phyloP scores from a whole-genome alignment of 495 filamentous ascomycete genomes.

The Xylaria intraflava region DNA sequence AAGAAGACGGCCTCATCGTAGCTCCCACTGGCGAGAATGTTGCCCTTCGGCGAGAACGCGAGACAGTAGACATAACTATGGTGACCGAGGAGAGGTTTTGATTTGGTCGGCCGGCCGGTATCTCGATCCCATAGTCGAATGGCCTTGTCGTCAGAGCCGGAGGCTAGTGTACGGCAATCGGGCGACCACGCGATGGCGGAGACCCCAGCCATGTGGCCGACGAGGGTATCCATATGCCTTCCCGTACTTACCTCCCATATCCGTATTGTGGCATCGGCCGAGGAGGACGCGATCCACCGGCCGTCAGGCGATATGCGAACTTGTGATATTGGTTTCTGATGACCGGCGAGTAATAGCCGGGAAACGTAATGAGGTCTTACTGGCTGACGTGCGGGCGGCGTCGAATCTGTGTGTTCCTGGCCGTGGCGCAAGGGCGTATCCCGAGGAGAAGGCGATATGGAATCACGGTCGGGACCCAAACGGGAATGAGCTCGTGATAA shows the following conservation, averaged over 20 bases:
- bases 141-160: constrained; percentile 91
- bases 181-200: constrained; percentile 88
- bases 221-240: constrained; percentile 73
- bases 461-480: constrained; percentile 20
- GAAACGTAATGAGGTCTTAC: constrained; percentile 32
- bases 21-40: constrained; percentile 87
- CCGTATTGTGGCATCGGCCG: constrained; percentile 81
- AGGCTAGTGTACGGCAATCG: constrained; percentile 76
- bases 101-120: constrained; percentile 59
- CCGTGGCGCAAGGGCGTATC: constrained; percentile 6
- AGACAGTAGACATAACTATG: constrained; percentile 94
- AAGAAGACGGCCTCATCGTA: constrained; percentile 96
- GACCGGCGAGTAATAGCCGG: constrained; percentile 53
- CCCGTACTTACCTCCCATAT: constrained; percentile 82
- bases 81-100: constrained; percentile 68
- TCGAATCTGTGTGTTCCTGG: constrained; percentile 6
- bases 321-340: constrained; percentile 70
- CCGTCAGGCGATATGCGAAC: constrained; percentile 90
- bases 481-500: constrained; percentile 8
- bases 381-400: constrained; percentile 15
- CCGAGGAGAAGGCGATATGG: constrained; percentile 26
- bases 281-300: constrained; percentile 80
- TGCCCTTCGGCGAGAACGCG: constrained; percentile 92
- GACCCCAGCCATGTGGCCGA: constrained; percentile 88
- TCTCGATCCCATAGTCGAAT: constrained; percentile 87